These are phyloP conservation scores for Brassica juncea DNA, from an alignment of 345 rosid genomes.

Conservation along the genomic window DNA sequence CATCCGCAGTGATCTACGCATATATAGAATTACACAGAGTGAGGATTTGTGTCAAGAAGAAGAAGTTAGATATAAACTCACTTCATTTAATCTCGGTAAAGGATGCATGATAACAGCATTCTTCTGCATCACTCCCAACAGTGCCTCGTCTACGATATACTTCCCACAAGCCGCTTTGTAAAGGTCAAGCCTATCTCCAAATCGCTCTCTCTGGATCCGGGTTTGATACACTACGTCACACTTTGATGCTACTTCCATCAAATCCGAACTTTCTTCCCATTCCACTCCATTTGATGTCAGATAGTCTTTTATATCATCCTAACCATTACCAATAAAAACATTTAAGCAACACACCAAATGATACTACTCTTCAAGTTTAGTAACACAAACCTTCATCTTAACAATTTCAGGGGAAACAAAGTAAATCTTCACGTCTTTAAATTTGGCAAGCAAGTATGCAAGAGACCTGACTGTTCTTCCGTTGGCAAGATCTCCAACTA, in stretches of 20 bases:
- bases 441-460: constrained; percentile 88
- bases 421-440: constrained; percentile 76
- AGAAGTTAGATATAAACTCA: constrained; percentile 13
- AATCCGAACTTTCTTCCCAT: constrained; percentile 88
- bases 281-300: constrained; percentile 67
- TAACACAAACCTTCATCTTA: constrained; percentile 77
- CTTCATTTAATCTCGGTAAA: constrained; percentile 96
- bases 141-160: constrained; percentile 71
- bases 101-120: constrained; percentile 94
- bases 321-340: neutral
- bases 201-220: constrained; percentile 86
- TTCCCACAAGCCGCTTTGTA: constrained; percentile 92
- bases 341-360: neutral
- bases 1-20: constrained; percentile 72
- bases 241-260: constrained; percentile 81
- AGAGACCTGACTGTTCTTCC: constrained; percentile 96
- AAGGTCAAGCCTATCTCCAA: constrained; percentile 82
- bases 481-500: constrained; percentile 97
- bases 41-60: neutral
- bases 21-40: neutral
- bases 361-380: neutral
- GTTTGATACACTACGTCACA: constrained; percentile 94
- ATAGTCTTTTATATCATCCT: constrained; percentile 95
- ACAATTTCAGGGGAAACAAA: constrained; percentile 88
- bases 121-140: constrained; percentile 73